A percentile compares a stretch with the other conserved stretches of the same genome.
Conservation (phyloP, 2,329 filamentous ascomycete species). For the Colletotrichum sp. region DNA sequence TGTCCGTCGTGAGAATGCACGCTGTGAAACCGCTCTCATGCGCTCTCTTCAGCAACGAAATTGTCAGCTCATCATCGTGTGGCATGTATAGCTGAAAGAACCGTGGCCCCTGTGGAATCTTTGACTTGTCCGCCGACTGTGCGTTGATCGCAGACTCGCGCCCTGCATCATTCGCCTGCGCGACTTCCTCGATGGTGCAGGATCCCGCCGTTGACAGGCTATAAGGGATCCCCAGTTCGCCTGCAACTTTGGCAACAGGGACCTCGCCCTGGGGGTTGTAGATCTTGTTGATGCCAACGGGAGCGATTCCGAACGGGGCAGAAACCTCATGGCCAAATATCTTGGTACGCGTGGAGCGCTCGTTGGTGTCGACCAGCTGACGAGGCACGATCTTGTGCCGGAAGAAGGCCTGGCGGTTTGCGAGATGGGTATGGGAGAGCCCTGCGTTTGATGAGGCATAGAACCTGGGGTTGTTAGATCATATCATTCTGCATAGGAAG, state of each 20-base stretch:
- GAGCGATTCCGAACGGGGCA: constrained; percentile 68
- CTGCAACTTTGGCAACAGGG: constrained; percentile 63
- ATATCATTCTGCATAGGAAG: background rate
- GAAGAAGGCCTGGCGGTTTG: constrained; percentile 69
- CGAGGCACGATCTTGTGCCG: constrained; percentile 66
- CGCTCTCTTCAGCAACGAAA: constrained; percentile 61
- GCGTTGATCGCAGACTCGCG: background rate
- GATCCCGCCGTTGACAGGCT: constrained; percentile 63
- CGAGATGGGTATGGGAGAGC: constrained; percentile 54
- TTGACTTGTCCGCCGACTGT: background rate
- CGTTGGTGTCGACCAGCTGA: constrained; percentile 63
- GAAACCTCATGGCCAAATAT: constrained; percentile 66
- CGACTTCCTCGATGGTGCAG: constrained; percentile 63
- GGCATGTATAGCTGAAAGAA: constrained; percentile 71
- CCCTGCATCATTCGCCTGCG: constrained; percentile 52
- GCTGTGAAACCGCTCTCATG: constrained; percentile 59
- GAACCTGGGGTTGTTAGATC: constrained; percentile 33
- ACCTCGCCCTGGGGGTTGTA: constrained; percentile 65
- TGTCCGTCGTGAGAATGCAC: constrained; percentile 66
- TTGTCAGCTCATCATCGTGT: constrained; percentile 64
- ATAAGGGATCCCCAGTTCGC: constrained; percentile 64
- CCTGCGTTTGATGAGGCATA: constrained; percentile 64
- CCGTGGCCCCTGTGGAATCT: constrained; percentile 38
- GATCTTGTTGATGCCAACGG: constrained; percentile 70
- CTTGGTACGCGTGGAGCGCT: constrained; percentile 58